Conservation (phyloP, 176 grass and related monocot genomes). For the Eragrostis curvula region DNA sequence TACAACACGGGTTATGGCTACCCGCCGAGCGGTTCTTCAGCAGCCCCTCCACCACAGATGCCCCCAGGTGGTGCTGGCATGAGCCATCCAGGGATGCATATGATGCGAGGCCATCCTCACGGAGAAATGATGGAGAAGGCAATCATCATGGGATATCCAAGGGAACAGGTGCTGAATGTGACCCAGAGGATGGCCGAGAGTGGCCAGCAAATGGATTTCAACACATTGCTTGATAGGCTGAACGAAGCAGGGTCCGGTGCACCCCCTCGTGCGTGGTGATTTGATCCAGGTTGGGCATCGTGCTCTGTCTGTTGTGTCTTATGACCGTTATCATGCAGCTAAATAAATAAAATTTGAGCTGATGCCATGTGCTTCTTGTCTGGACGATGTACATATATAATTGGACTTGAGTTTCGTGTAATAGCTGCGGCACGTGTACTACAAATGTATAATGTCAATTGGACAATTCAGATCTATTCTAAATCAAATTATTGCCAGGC, state of each 20-base stretch:
- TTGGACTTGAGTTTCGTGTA: slow-evolving; percentile 21
- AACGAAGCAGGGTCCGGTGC: slow-evolving; percentile 59
- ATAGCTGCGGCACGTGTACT: slow-evolving; percentile 34
- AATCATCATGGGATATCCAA: slow-evolving; percentile 86
- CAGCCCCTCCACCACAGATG: slow-evolving; percentile 46
- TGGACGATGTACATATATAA: slow-evolving; percentile 54
- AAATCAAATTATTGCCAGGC: slow-evolving; percentile 4
- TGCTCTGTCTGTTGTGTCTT: slow-evolving; percentile 7
- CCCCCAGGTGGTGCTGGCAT: slow-evolving; percentile 40
- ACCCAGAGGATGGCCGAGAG: slow-evolving; percentile 69
- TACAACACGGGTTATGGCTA: slow-evolving; percentile 52
- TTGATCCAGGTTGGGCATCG: slow-evolving; percentile 1
- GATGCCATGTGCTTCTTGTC: slow-evolving; percentile 27
- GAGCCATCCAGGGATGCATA: slow-evolving; percentile 42
- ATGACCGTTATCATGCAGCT: slow-evolving; percentile 30
- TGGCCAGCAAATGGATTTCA: slow-evolving; percentile 87
- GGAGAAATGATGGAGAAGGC: slow-evolving; percentile 91
- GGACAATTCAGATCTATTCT: slow-evolving; percentile 11
- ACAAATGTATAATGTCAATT: slow-evolving; percentile 8
- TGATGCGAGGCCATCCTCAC: slow-evolving; percentile 65
- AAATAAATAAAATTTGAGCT: slow-evolving; percentile 51
- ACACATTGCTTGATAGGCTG: slow-evolving; percentile 84
- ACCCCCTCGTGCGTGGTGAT: slow-evolving; percentile 65
- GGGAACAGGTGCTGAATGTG: slow-evolving; percentile 67
- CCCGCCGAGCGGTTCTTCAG: slow-evolving; percentile 45